Evolutionary conservation across 2,329 filamentous ascomycete species (phyloP).

Genomic region (Microdochium bolleyi): DNA sequence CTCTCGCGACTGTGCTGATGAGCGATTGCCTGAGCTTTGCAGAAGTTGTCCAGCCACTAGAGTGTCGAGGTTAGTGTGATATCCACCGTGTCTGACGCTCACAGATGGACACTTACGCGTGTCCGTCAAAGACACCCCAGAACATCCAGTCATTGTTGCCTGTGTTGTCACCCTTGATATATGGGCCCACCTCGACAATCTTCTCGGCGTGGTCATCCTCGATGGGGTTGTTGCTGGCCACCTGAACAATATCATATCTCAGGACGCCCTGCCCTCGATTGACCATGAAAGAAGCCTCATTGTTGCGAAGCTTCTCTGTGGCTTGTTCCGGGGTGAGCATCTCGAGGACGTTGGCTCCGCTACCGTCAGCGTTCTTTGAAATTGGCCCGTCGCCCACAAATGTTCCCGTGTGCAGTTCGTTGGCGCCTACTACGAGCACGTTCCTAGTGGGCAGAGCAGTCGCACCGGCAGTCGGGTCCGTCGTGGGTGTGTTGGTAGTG

Average conservation of each 20-base stretch:
- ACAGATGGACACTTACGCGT: conserved; percentile 57
- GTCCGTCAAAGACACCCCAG: conserved; percentile 97
- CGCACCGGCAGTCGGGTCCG: conserved; percentile 16
- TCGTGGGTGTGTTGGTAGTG: conserved; percentile 30
- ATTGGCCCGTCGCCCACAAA: conserved; percentile 81
- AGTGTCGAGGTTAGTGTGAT: conserved; percentile 7
- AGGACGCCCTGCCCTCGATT: conserved; percentile 85
- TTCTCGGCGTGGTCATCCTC: conserved; percentile 98
- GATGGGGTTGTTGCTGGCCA: conserved; percentile 94
- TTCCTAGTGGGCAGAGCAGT: conserved; percentile 46
- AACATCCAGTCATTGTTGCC: conserved; percentile 93
- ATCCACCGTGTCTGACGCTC: neutral
- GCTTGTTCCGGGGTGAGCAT: conserved; percentile 96
- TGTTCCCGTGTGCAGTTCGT: conserved; percentile 81
- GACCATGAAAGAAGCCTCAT: conserved; percentile 87
- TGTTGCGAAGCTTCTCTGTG: conserved; percentile 77
- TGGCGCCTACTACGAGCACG: conserved; percentile 81
- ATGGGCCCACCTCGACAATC: conserved; percentile 80
- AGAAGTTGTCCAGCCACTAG: conserved; percentile 92
- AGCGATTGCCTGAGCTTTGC: conserved; percentile 89
- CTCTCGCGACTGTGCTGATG: conserved; percentile 85
- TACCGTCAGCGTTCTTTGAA: conserved; percentile 79
- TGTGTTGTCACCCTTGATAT: conserved; percentile 33
- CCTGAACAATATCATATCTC: conserved; percentile 88
- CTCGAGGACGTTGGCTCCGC: conserved; percentile 79